phyloP scores from a whole-genome alignment of 148 eudicot genomes.

The Salicornia ramosissima region DNA sequence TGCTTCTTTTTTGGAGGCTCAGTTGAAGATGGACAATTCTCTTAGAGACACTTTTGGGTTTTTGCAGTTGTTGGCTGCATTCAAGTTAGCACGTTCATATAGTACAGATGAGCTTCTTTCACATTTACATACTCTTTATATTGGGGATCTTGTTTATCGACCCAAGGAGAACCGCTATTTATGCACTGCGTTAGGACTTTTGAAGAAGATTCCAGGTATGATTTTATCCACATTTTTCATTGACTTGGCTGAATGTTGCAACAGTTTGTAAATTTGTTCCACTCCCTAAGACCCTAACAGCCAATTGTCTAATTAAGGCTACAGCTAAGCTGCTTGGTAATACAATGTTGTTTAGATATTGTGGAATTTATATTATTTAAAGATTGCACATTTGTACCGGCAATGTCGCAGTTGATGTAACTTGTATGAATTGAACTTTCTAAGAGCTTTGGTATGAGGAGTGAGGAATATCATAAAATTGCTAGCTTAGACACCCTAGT shows the following conservation, averaged over 20 bases:
- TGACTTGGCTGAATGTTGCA: neutral
- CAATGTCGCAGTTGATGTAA: neutral
- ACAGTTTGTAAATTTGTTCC: neutral
- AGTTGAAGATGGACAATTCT: neutral
- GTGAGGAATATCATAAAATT: neutral
- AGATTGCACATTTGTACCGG: neutral
- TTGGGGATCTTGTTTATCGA: neutral
- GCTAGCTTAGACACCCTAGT: too few species aligned
- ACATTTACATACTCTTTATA: slow-evolving; percentile 7
- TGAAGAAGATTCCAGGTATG: slow-evolving; percentile 29
- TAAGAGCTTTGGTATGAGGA: neutral
- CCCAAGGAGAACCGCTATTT: slow-evolving; percentile 9
- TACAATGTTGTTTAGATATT: neutral
- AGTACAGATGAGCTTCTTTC: slow-evolving; percentile 20
- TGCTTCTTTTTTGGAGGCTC: slow-evolving; percentile 19
- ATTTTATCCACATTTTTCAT: neutral
- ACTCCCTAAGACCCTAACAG: neutral
- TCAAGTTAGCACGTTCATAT: slow-evolving; percentile 10
- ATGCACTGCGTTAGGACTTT: slow-evolving; percentile 25
- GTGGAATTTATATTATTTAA: neutral
- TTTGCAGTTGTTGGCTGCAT: slow-evolving; percentile 26
- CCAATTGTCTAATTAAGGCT: neutral
- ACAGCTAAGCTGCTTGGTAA: neutral
- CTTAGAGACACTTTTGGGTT: slow-evolving; percentile 8
- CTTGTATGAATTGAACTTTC: neutral